Conservation (phyloP, 331 rosid species). For the Arachis monticola region DNA sequence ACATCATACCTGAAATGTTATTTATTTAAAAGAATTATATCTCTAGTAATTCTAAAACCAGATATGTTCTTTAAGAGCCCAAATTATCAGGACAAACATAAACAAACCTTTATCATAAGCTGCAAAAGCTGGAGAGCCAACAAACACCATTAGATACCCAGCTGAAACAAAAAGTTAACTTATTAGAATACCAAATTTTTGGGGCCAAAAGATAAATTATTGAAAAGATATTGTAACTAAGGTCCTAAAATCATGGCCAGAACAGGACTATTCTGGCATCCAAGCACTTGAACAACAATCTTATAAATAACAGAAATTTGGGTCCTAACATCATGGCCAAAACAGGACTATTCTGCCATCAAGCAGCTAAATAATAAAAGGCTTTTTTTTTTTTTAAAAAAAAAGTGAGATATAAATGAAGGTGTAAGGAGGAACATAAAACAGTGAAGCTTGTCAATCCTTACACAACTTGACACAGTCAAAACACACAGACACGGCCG, state of each 20-base stretch:
- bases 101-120: constrained; percentile 93
- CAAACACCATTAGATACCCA: constrained; percentile 96
- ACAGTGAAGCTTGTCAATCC: constrained; percentile 4
- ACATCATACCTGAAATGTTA: constrained; percentile 75
- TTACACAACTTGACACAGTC: not conserved
- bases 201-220: not conserved
- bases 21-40: constrained; percentile 6
- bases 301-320: no score
- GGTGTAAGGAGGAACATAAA: not conserved
- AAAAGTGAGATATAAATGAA: not conserved
- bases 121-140: constrained; percentile 98
- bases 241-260: constrained; percentile 19
- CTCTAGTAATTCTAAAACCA: constrained; percentile 9
- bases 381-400: not conserved
- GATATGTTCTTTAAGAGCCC: constrained; percentile 15
- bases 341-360: no score
- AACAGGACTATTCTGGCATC: not conserved
- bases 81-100: constrained; percentile 25
- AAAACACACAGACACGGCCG: constrained; percentile 13
- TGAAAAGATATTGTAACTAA: not conserved
- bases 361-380: no score
- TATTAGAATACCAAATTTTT: constrained; percentile 25
- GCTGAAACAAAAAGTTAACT: constrained; percentile 51
- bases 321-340: no score
- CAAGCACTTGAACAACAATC: constrained; percentile 1